Conservation (phyloP, 805 yeast genomes). For the Candida ortonii region DNA sequence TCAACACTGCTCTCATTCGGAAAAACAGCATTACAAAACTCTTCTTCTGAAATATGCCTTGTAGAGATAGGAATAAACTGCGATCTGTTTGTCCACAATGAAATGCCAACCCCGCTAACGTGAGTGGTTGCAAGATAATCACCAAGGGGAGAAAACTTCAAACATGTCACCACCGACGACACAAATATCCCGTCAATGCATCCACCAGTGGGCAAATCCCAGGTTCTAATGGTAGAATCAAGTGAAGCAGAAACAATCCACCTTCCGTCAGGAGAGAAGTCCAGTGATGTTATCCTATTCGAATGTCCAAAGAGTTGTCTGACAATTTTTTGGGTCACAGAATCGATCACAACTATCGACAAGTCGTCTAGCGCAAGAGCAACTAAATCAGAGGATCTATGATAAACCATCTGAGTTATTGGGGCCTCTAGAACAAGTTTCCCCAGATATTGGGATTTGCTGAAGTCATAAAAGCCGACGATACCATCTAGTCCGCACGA, state of each 20-base stretch:
- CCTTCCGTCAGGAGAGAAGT: slow-evolving; percentile 92
- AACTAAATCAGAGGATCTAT: slow-evolving; percentile 76
- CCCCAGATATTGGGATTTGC: slow-evolving; percentile 63
- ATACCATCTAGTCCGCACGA: slow-evolving; percentile 86
- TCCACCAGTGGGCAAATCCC: slow-evolving; percentile 97
- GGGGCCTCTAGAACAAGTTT: slow-evolving; percentile 71
- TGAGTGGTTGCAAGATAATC: slow-evolving; percentile 92
- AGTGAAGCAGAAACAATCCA: slow-evolving; percentile 84
- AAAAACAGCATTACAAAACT: slow-evolving; percentile 57
- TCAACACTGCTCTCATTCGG: slow-evolving; percentile 82
- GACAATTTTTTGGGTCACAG: slow-evolving; percentile 74
- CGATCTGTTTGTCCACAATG: slow-evolving; percentile 88
- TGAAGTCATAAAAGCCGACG: slow-evolving; percentile 83
- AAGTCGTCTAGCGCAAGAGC: slow-evolving; percentile 87
- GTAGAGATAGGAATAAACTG: slow-evolving; percentile 77
- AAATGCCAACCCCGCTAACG: slow-evolving; percentile 84
- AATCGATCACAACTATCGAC: slow-evolving; percentile 78
- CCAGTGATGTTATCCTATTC: slow-evolving; percentile 82
- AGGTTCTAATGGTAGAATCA: slow-evolving; percentile 87
- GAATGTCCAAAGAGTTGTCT: slow-evolving; percentile 88
- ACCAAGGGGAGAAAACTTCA: slow-evolving; percentile 82
- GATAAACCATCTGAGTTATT: slow-evolving; percentile 72
- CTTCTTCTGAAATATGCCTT: slow-evolving; percentile 73
- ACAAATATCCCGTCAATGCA: slow-evolving; percentile 89
- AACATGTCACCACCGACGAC: slow-evolving; percentile 73